Evolutionary conservation across 2,329 filamentous ascomycete genomes (phyloP), one percentile per base, ranked within the genome.

Genomic region (Penicillium freii): DNA sequence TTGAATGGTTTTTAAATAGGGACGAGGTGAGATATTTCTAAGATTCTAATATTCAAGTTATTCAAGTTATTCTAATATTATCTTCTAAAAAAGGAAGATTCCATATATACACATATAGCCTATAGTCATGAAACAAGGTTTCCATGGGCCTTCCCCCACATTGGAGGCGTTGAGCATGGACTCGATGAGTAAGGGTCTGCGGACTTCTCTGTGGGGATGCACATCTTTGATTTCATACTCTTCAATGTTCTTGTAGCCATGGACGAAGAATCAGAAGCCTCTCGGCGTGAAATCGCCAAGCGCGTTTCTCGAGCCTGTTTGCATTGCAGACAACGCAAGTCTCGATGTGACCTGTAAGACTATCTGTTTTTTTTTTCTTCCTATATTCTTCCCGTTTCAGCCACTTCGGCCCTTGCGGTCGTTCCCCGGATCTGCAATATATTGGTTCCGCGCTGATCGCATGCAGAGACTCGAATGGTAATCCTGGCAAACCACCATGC

Each of bases 331-430:
- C 75, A 78, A 61, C 75, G 80, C 59, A 82, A 82, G 67, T 79
- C 77, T 40, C 77, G 77, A 63, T 82, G 80, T 69, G 78, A 81
- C 62, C 69, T 82, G 80, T 82, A 74, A 72, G 79, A 75, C 51
- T 11, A 31, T 48, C 17, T 23, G 7, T 7, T 2, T 19, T 38
- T 25, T 27, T 34, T 58, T 49, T 43, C 27, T 38, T 44, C 54
- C 45, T 34, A 3, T 7, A 15, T 34, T 34, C 33, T 33, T 50
- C 33, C 19, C 7, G 17, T 42, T 42, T 29, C 36, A 31, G n/a
- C n/a, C 48, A 29, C n/a, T 31, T 2, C 3, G 11, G n/a, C n/a
- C 21, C 50, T 52, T 34, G 5, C n/a, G 10, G 10, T 21, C 8
- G 10, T 53, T 42, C 54, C 52, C 39, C 56, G 36, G 58, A 58